Conservation (phyloP, 108 stramenopile species). For the Pseudonitzschia multistriata region DNA sequence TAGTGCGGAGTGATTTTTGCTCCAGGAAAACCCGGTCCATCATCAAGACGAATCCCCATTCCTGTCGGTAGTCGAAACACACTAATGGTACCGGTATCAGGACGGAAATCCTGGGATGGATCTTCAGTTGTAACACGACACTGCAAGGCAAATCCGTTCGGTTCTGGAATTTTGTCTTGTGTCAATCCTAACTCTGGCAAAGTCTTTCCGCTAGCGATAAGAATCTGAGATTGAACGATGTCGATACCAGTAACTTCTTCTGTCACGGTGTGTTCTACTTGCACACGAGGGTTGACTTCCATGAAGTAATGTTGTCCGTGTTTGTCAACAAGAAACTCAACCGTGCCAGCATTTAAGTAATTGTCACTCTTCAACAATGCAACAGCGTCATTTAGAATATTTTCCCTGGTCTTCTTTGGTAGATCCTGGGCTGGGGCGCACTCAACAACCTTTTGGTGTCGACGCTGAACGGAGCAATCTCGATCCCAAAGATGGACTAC, state of each 20-base stretch:
- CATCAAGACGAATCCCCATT: conserved; percentile 93
- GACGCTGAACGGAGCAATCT: conserved; percentile 96
- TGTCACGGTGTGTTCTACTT: conserved; percentile 93
- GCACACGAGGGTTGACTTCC: conserved; percentile 92
- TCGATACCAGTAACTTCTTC: conserved; percentile 90
- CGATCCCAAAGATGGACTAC: conserved; percentile 94
- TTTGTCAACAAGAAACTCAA: conserved; percentile 96
- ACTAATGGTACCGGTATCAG: conserved; percentile 90
- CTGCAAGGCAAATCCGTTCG: conserved; percentile 90
- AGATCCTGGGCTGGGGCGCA: conserved; percentile 88
- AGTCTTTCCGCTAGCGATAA: conserved; percentile 90
- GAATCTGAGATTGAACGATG: conserved; percentile 91
- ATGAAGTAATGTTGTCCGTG: conserved; percentile 87
- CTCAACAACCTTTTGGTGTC: conserved; percentile 98
- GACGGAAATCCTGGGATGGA: conserved; percentile 86
- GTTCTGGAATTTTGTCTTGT: conserved; percentile 64
- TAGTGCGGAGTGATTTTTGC: conserved; percentile 55
- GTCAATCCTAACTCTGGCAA: conserved; percentile 68
- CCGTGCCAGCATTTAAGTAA: conserved; percentile 94
- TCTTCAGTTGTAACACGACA: conserved; percentile 96
- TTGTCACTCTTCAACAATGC: conserved; percentile 68
- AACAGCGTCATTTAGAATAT: conserved; percentile 79
- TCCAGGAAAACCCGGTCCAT: conserved; percentile 73
- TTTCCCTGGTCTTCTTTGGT: conserved; percentile 57
- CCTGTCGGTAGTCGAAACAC: conserved; percentile 91